Conservation (phyloP, 1,284 basidiomycete species). For the Agroathelia rolfsii region DNA sequence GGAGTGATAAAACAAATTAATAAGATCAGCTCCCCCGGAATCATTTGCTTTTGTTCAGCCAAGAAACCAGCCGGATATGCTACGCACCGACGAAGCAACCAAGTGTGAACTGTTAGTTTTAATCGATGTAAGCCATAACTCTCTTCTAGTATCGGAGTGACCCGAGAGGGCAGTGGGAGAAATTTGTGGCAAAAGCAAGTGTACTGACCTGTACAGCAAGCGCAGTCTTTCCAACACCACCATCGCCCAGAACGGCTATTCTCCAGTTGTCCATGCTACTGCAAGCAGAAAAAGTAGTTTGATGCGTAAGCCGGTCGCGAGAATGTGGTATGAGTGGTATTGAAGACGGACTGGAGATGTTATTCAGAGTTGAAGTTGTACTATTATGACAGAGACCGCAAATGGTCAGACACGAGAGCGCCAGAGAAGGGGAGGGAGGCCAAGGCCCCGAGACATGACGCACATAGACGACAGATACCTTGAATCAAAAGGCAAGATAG, state of each 20-base stretch:
- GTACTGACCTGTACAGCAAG: slow-evolving; percentile 81
- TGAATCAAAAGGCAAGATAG: slow-evolving; percentile 11
- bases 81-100: slow-evolving; percentile 83
- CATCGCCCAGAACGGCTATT: slow-evolving; percentile 92
- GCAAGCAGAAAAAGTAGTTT: slow-evolving; percentile 11
- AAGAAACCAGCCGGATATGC: slow-evolving; percentile 13
- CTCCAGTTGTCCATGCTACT: slow-evolving; percentile 77
- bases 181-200: too few species aligned
- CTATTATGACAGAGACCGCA: slow-evolving; percentile 10
- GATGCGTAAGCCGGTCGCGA: slow-evolving; percentile 17
- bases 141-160: too few species aligned
- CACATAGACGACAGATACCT: slow-evolving; percentile 8
- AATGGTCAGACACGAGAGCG: slow-evolving; percentile 11
- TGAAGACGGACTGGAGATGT: slow-evolving; percentile 11
- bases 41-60: too few species aligned
- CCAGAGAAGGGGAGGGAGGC: slow-evolving; percentile 5
- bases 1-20: background rate
- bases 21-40: too few species aligned
- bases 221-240: slow-evolving; percentile 97
- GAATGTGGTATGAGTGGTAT: slow-evolving; percentile 16
- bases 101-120: slow-evolving; percentile 64
- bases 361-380: slow-evolving; percentile 7
- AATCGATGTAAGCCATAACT: too few species aligned
- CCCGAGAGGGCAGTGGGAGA: too few species aligned
- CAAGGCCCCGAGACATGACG: slow-evolving; percentile 18